These are phyloP conservation scores for Fusarium sulawesiense DNA, from an alignment of 2,329 filamentous ascomycete species.

Conservation along the genomic window DNA sequence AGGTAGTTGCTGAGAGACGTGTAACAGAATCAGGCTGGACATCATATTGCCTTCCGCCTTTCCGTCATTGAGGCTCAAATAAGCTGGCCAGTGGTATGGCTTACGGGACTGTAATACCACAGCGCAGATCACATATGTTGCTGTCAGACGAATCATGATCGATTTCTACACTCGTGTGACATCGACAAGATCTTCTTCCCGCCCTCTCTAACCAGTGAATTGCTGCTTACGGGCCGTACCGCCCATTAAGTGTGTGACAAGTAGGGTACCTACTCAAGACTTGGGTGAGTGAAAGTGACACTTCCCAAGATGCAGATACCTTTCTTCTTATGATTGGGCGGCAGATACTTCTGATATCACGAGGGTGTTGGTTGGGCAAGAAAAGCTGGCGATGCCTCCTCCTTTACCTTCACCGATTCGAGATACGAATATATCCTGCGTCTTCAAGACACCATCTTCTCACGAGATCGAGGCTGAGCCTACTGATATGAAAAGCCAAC, in stretches of 20 bases:
- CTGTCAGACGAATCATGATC: slow-evolving; percentile 13
- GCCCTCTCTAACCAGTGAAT: background rate
- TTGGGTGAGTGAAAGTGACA: background rate
- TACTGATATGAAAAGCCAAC: background rate
- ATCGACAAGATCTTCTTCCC: background rate
- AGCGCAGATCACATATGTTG: background rate
- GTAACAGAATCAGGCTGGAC: background rate
- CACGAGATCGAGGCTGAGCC: slow-evolving; percentile 20
- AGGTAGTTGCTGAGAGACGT: background rate
- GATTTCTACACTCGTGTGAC: slow-evolving; percentile 1
- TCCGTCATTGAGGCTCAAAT: slow-evolving; percentile 5
- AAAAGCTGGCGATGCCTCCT: slow-evolving; percentile 3
- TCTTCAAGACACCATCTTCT: slow-evolving; percentile 4
- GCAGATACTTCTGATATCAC: background rate
- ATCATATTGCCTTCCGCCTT: background rate
- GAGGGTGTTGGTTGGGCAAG: slow-evolving; percentile 26
- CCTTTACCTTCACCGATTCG: slow-evolving; percentile 20
- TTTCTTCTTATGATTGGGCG: slow-evolving; percentile 1
- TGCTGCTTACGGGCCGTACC: slow-evolving; percentile 11
- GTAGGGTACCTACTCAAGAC: slow-evolving; percentile 20
- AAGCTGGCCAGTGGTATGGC: background rate
- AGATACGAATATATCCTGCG: slow-evolving; percentile 4
- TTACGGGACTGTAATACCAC: slow-evolving; percentile 5
- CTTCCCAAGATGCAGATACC: slow-evolving; percentile 4
- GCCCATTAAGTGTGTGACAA: slow-evolving; percentile 14